Evolutionary conservation across 345 rosid genomes (phyloP), one percentile per base, ranked within the genome.

Genomic region (Populus pruinosa): DNA sequence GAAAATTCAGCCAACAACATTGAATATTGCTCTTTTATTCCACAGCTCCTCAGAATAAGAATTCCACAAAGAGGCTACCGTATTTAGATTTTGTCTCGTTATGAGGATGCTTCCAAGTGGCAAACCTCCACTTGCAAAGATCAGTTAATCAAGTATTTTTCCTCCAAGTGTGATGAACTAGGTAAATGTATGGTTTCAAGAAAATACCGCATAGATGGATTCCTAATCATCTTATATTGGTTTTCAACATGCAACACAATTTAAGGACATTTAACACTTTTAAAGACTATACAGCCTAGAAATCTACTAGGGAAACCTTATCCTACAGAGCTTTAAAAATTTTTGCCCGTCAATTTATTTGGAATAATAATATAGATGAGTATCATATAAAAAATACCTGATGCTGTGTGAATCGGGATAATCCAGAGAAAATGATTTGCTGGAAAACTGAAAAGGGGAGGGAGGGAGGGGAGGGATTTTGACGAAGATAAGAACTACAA

Each of bases 41-140:
- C 14, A 61, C 61, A 14, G 33, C 25, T 67, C 29, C 35, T 39
- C 23, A 1, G n/a, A 61, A 62, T 27, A 23, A 17, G 6, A 69
- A 39, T 47, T 67, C 50, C 47, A 50, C 23, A 33, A 6, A 29
- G 47, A 41, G 31, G 66, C 66, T 59, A n/a, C 29, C 63, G 23
- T 59, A 59, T n/a, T 59, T 25, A 49, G 33, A 50, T 47, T 47
- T 25, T 70, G 4, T 25, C 38, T 23, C 61, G 47, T 61, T 66
- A 29, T 50, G 44, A 25, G 1, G 59, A 50, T 36, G 31, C 64
- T 62, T 67, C 55, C 25, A 21, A 61, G 47, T 14, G 71, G 63
- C 56, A 47, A 81, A 12, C 12, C 81, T 44, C 59, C 70, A 41
- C 61, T 44, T 38, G 49, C 20, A 59, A 55, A 49, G 39, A 59